Evolutionary conservation across 495 filamentous ascomycete genomes (phyloP).

Genomic region (Penicillium samsonianum): DNA sequence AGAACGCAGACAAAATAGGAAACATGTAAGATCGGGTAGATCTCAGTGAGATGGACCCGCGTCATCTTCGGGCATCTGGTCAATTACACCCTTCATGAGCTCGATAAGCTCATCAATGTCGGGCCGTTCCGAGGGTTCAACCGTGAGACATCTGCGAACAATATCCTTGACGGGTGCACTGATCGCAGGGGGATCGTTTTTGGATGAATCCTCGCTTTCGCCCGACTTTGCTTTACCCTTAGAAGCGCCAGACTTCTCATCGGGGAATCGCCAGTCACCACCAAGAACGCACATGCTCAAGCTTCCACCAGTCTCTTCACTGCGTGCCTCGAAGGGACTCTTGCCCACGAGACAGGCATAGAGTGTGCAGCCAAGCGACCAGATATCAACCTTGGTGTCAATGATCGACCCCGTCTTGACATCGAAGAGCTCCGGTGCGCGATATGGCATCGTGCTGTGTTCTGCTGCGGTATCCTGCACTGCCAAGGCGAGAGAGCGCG

Average conservation of each 20-base stretch:
- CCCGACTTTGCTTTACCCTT: slow-evolving; percentile 56
- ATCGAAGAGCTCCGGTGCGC: slow-evolving; percentile 95
- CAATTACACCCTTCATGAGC: slow-evolving; percentile 75
- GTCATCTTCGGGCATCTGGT: slow-evolving; percentile 67
- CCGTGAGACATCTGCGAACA: slow-evolving; percentile 81
- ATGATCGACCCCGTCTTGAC: slow-evolving; percentile 91
- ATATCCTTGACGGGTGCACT: slow-evolving; percentile 80
- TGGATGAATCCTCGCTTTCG: slow-evolving; percentile 28
- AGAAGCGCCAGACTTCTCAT: slow-evolving; percentile 63
- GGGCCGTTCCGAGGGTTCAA: slow-evolving; percentile 90
- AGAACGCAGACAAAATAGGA: not conserved
- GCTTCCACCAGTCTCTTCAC: slow-evolving; percentile 92
- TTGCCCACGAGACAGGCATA: slow-evolving; percentile 96
- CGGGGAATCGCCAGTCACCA: slow-evolving; percentile 92
- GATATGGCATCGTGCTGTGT: slow-evolving; percentile 97
- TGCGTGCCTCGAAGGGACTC: slow-evolving; percentile 91
- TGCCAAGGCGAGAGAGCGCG: slow-evolving; percentile 82
- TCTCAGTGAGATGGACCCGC: slow-evolving; percentile 31
- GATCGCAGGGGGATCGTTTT: slow-evolving; percentile 47
- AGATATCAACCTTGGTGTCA: slow-evolving; percentile 97
- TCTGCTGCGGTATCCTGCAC: slow-evolving; percentile 94
- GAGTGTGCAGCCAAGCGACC: slow-evolving; percentile 93
- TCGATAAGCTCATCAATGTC: slow-evolving; percentile 87
- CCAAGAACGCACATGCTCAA: slow-evolving; percentile 88
- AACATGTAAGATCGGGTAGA: not conserved